These are phyloP conservation scores for Suillus occidentalis DNA, from an alignment of 768 basidiomycete species.

Conservation along the genomic window DNA sequence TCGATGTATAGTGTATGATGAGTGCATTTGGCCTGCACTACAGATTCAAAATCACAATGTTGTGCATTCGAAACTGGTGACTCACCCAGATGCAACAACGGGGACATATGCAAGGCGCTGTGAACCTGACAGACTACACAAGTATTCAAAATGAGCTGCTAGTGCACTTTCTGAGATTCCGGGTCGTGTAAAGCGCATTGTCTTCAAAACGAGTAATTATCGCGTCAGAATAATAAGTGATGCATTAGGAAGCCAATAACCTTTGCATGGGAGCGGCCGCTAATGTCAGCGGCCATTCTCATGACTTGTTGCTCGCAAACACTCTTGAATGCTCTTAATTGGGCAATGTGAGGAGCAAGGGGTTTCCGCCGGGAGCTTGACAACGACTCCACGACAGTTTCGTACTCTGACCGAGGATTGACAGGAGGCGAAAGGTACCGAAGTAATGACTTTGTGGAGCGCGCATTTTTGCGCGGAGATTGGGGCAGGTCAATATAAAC, in stretches of 20 bases:
- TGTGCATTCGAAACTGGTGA: conserved; percentile 3
- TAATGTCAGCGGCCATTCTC: conserved; percentile 86
- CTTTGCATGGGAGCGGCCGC: conserved; percentile 80
- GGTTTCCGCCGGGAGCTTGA: conserved; percentile 45
- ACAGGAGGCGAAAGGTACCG: conserved; percentile 43
- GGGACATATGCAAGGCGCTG: conserved; percentile 96
- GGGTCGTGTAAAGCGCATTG: conserved; percentile 74
- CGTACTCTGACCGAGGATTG: conserved; percentile 44
- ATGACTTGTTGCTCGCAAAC: conserved; percentile 74
- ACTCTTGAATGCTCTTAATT: conserved; percentile 79
- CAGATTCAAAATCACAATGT: background rate
- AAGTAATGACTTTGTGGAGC: conserved; percentile 53
- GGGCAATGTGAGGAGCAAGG: conserved; percentile 69
- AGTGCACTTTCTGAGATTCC: conserved; percentile 59
- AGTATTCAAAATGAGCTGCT: conserved; percentile 87
- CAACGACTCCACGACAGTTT: conserved; percentile 55
- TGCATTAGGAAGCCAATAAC: conserved; percentile 37
- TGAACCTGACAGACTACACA: conserved; percentile 75
- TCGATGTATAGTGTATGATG: conserved; percentile 92
- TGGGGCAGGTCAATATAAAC: conserved; percentile 55
- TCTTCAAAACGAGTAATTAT: conserved; percentile 41
- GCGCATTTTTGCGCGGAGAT: conserved; percentile 22
- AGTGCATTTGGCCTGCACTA: conserved; percentile 73
- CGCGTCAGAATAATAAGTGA: background rate
- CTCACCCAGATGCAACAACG: conserved; percentile 92